Evolutionary conservation across 345 rosid species (phyloP).

Genomic region (Reutealis trisperma): DNA sequence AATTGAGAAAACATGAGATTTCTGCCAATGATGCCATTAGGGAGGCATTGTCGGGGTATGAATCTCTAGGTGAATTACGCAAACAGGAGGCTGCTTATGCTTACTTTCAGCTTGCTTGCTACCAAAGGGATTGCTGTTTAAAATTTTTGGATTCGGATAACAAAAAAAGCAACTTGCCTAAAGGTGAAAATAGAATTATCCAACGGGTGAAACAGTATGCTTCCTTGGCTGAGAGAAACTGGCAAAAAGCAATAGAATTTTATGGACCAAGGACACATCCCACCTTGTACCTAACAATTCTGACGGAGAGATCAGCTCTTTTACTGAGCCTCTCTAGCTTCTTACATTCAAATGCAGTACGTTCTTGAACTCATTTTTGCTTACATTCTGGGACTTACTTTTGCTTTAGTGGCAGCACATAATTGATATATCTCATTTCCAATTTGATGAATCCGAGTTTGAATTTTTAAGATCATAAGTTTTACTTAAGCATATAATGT

Average conservation of each 20-base stretch:
- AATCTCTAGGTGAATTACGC: constrained; percentile 73
- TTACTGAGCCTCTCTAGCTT: constrained; percentile 51
- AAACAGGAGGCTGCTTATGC: constrained; percentile 91
- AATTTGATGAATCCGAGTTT: background rate
- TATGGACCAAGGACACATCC: constrained; percentile 73
- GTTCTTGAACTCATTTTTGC: constrained; percentile 18
- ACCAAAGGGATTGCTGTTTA: constrained; percentile 76
- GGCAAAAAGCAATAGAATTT: constrained; percentile 79
- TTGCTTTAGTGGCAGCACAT: background rate
- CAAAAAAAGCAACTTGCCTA: constrained; percentile 40
- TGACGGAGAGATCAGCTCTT: constrained; percentile 73
- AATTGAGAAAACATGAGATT: constrained; percentile 57
- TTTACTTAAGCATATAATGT: background rate
- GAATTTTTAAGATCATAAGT: background rate
- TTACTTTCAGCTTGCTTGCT: constrained; percentile 79
- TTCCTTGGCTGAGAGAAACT: constrained; percentile 80
- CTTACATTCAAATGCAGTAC: constrained; percentile 58
- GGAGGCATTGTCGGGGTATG: constrained; percentile 82
- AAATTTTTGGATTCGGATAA: constrained; percentile 55
- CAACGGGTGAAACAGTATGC: constrained; percentile 86
- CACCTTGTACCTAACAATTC: constrained; percentile 71
- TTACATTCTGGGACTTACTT: constrained; percentile 34
- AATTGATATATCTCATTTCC: background rate
- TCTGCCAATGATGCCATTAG: constrained; percentile 89
- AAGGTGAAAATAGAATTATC: constrained; percentile 45